Percentiles rank a stretch among this genome's conserved stretches.
These are phyloP conservation scores for Paramyrothecium roridum DNA, from an alignment of 2,329 filamentous ascomycete species.

Conservation along the genomic window DNA sequence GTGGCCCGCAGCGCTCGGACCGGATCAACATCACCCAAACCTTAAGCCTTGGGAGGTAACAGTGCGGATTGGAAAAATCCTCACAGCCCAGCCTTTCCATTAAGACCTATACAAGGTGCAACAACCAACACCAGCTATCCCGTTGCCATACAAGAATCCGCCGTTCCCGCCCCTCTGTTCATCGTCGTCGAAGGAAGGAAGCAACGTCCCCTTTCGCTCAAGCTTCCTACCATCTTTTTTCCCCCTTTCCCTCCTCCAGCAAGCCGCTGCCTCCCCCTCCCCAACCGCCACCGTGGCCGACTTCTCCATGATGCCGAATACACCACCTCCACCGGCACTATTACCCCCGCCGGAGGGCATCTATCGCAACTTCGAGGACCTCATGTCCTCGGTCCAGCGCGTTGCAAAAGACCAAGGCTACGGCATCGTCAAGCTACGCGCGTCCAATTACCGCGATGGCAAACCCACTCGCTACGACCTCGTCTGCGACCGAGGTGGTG, in stretches of 20 bases:
- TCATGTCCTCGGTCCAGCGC: constrained; percentile 55
- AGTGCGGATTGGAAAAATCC: constrained; percentile 40
- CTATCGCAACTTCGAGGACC: constrained; percentile 56
- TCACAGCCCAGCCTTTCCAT: constrained; percentile 30
- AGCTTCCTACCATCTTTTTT: constrained; percentile 6
- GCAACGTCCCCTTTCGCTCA: neutral
- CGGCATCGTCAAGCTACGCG: constrained; percentile 59
- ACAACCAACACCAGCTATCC: constrained; percentile 15
- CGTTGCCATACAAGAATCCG: constrained; percentile 15
- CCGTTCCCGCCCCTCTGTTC: constrained; percentile 7
- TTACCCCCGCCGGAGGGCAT: constrained; percentile 58
- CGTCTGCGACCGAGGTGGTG: constrained; percentile 60
- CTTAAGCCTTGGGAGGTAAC: constrained; percentile 25
- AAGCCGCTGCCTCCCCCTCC: constrained; percentile 20
- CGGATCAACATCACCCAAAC: constrained; percentile 35
- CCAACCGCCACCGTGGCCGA: constrained; percentile 27
- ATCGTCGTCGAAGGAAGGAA: constrained; percentile 7
- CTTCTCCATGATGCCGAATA: constrained; percentile 41
- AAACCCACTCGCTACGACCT: constrained; percentile 62
- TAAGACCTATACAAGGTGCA: constrained; percentile 10
- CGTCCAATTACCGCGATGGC: constrained; percentile 61
- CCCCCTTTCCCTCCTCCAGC: constrained; percentile 15
- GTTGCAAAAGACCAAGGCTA: constrained; percentile 61
- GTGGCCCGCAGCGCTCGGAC: constrained; percentile 24
- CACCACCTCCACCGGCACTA: constrained; percentile 40